Evolutionary conservation across 1,139 yeast genomes (phyloP), one percentile per base, ranked within the genome.

Genomic region (Geotrichum australiense): DNA sequence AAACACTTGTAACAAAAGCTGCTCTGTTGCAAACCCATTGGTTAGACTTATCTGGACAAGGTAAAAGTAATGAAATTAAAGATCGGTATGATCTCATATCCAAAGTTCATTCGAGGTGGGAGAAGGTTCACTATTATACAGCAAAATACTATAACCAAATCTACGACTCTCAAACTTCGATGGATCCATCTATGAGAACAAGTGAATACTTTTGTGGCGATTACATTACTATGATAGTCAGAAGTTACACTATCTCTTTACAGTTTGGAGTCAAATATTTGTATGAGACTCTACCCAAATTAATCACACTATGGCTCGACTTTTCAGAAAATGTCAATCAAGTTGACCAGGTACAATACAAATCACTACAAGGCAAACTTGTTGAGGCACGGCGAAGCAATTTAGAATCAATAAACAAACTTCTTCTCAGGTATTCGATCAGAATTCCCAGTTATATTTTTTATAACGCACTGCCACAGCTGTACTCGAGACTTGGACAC

Each of bases 221-320:
- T n/a, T 70, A 78, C 50, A 91, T 85, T 53, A 71, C 68, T 21
- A 73, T 73, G 27, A 78, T 87, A 21, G 76, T 87, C 5, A 63
- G 74, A 5, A 71, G 74, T 43, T 86, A 84, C 53, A 63, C 82
- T 29, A 69, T 74, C 24, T 80, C 96, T 0, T 71, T 89, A 38
- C 75, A 76, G 12, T 71, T 73, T 43, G 93, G 94, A 0, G 71
- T 79, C 5, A 73, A 75, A 36, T 82, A 77, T 56, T 72, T 85
- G 3, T 80, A 80, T 55, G 97, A 93, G 61, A 84, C 94, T 0
- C 64, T 93, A 18, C 98, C 98, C 0, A 87, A 87, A 56, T 74
- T 87, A 20, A 72, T 91, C 5, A 89, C 96, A 0, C 72, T 87
- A 15, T 93, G 98, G 98, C 67, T 93, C 15, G 96, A 91, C 54